Base-by-base conservation (phyloP, 2,329 filamentous ascomycete species). In the Lecanicillium sp. region DNA sequence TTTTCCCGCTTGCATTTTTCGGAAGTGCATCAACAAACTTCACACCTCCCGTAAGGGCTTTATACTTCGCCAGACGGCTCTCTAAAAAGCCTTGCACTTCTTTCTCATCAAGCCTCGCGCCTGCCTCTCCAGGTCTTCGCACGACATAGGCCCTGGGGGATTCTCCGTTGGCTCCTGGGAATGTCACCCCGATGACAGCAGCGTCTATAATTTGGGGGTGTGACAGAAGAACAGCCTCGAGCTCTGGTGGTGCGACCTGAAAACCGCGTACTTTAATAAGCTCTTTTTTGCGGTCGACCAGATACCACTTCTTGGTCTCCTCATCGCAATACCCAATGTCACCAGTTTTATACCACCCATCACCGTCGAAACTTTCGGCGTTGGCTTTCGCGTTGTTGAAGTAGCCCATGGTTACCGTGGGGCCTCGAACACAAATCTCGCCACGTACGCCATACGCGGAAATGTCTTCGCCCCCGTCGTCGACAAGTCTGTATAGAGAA, bases 211-310 rank as follows among this genome's bases (percentile, higher is more conserved):
- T 63, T 32, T 60, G 60, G 2, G 52, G 48, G 16, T 59, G 54
- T 38, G 65, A 52, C 9, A 66, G 50, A 12, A 63, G 52, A 20
- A 62, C 49, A 7, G 57, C 57, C 43, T 63, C 59, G 4, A 63
- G 51, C 43, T 73, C 74, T 3, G 74, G 73, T 1, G 74, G 74
- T 2, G 74, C 73, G 5, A 78, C 74, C 50, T 78, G 74, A 48
- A 71, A 67, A 8, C 72, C 74, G 48, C 73, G 74, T 35, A 77
- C 72, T 56, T 78, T 78, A 60, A 78, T 78, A 40, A 78, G 63
- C 56, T 78, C 74, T 70, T 90, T 63, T 38, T 77, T 75, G 29
- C 85, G 73, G 57, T 90, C 85, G 22, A 89, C 82, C 42, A 95
- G 83, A 57, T 35, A 35, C 33, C 33, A 35, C 33, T 19, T 35